phyloP scores from a whole-genome alignment of 352 stramenopile species.

The Phytophthora sp. region DNA sequence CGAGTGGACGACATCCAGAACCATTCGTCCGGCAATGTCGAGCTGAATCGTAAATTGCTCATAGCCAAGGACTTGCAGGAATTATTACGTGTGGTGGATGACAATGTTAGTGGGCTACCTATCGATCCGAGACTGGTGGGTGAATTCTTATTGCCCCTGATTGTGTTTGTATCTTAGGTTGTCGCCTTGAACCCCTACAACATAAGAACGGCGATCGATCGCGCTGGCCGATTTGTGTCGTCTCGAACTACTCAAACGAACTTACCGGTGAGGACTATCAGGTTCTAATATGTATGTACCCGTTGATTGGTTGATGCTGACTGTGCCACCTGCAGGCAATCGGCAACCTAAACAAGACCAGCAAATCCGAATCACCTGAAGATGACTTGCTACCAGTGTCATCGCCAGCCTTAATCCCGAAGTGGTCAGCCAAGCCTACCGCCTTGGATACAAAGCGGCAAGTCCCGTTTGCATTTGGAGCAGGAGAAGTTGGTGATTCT shows the following conservation, averaged over 20 bases:
- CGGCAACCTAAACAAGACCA: constrained; percentile 18
- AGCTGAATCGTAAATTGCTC: constrained; percentile 70
- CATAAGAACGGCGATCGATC: constrained; percentile 64
- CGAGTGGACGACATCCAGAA: constrained; percentile 71
- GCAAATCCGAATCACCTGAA: constrained; percentile 69
- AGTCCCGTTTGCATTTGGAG: background rate
- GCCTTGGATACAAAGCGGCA: constrained; percentile 58
- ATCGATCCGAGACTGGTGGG: background rate
- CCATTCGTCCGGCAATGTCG: constrained; percentile 46
- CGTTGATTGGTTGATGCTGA: background rate
- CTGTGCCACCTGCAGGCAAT: constrained; percentile 18
- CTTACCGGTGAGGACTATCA: constrained; percentile 37
- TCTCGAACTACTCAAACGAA: constrained; percentile 35
- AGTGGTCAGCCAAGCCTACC: constrained; percentile 39
- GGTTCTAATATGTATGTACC: background rate
- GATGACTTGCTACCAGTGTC: constrained; percentile 62
- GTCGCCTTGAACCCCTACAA: constrained; percentile 67
- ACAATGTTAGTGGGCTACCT: constrained; percentile 47
- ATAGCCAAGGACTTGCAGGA: constrained; percentile 68
- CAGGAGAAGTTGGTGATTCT: background rate
- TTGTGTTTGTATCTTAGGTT: constrained; percentile 30
- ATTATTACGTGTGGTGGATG: constrained; percentile 64
- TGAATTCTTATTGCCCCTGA: constrained; percentile 2
- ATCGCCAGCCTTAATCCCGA: constrained; percentile 42
- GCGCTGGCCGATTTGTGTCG: constrained; percentile 46